These are phyloP conservation scores for Vicia sativa DNA, from an alignment of 306 rosid genomes.

Conservation along the genomic window DNA sequence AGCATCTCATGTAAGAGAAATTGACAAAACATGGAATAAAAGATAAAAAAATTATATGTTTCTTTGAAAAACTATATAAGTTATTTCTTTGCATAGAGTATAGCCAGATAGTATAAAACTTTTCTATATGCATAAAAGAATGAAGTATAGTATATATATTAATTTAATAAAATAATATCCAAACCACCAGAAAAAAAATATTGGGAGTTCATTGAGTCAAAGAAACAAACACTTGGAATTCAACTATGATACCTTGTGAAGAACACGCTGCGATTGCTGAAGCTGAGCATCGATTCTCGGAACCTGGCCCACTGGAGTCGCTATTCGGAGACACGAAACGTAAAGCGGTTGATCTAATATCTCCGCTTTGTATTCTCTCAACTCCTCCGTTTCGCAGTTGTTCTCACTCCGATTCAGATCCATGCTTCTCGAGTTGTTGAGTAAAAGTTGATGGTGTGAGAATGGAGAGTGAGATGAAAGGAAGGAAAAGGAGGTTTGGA, in stretches of 20 bases:
- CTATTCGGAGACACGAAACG: slow-evolving; percentile 85
- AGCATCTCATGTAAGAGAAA: too few species aligned
- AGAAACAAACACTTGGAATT: neutral
- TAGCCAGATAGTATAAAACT: too few species aligned
- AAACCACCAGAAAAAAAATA: neutral
- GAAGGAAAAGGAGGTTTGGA: slow-evolving; percentile 23
- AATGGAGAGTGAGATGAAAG: neutral
- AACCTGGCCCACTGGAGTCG: slow-evolving; percentile 92
- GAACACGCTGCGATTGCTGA: slow-evolving; percentile 69
- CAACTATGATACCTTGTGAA: slow-evolving; percentile 50
- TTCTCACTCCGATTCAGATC: slow-evolving; percentile 39
- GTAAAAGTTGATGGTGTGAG: neutral
- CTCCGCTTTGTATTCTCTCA: slow-evolving; percentile 61
- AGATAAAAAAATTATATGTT: too few species aligned
- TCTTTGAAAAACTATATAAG: too few species aligned
- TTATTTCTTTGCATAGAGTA: too few species aligned
- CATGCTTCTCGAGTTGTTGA: slow-evolving; percentile 20
- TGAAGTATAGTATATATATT: neutral
- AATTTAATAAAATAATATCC: neutral
- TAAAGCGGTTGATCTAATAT: slow-evolving; percentile 84
- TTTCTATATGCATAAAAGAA: neutral
- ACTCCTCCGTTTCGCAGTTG: slow-evolving; percentile 29
- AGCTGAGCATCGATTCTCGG: slow-evolving; percentile 83
- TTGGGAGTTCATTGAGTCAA: neutral
- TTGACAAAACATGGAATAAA: too few species aligned